phyloP scores from a whole-genome alignment of 441 rosid species.

The Arabidopsis lyrata region DNA sequence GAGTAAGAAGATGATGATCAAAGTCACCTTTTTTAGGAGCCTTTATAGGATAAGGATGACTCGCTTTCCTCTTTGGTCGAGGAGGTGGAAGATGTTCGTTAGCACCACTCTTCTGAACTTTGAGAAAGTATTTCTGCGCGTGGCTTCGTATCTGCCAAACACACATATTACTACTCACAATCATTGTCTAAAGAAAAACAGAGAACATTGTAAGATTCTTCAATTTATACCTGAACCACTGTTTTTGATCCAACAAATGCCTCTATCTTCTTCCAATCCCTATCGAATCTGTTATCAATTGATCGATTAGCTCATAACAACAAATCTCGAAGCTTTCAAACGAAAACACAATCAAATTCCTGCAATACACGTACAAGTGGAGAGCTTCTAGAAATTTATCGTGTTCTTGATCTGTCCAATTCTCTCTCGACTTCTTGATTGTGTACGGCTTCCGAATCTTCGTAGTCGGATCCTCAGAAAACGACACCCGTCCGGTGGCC shows the following conservation, averaged over 20 bases:
- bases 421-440: slow-evolving; percentile 95
- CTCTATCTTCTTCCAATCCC: slow-evolving; percentile 99
- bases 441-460: slow-evolving; percentile 96
- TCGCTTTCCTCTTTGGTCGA: slow-evolving; percentile 93
- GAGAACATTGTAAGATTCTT: not conserved
- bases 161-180: slow-evolving; percentile 18
- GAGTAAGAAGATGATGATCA: slow-evolving; percentile 5
- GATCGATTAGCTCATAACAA: no score
- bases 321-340: not conserved
- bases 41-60: slow-evolving; percentile 94
- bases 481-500: slow-evolving; percentile 32
- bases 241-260: slow-evolving; percentile 97
- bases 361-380: slow-evolving; percentile 60
- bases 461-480: slow-evolving; percentile 64
- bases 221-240: slow-evolving; percentile 76
- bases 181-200: not conserved
- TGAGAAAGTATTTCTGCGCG: slow-evolving; percentile 92
- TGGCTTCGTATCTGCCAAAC: slow-evolving; percentile 90
- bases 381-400: slow-evolving; percentile 98
- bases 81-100: slow-evolving; percentile 96
- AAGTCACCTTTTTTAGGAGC: slow-evolving; percentile 72
- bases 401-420: slow-evolving; percentile 96
- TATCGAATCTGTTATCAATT: slow-evolving; percentile 69
- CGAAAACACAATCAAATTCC: not conserved
- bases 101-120: slow-evolving; percentile 92